Percentiles rank a stretch among this genome's conserved stretches.
phyloP scores from a whole-genome alignment of 495 filamentous ascomycete genomes.

The Venustampulla echinocandica region DNA sequence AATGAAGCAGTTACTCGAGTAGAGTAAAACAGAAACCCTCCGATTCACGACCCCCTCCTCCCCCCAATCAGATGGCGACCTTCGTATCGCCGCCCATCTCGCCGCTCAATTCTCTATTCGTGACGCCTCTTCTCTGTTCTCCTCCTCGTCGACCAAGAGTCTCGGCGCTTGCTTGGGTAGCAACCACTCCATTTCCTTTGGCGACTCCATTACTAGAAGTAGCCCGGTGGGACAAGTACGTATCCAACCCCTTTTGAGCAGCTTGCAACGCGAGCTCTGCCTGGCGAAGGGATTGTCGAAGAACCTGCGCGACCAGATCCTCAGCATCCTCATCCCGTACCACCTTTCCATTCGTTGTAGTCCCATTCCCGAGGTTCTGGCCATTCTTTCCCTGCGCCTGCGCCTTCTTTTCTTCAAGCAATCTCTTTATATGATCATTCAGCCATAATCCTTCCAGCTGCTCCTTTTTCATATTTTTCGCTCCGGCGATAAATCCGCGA shows the following conservation, averaged over 20 bases:
- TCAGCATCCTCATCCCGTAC: background rate
- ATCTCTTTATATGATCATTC: conserved; percentile 45
- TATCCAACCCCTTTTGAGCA: conserved; percentile 26
- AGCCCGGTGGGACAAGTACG: conserved; percentile 28
- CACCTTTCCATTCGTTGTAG: background rate
- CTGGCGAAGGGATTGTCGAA: conserved; percentile 20
- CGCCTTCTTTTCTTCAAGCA: conserved; percentile 29
- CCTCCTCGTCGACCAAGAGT: conserved; percentile 18
- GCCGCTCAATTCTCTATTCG: conserved; percentile 40
- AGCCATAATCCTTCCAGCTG: conserved; percentile 42
- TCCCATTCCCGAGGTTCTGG: background rate
- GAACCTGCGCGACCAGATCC: background rate
- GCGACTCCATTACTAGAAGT: too few species aligned
- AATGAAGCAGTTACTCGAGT: too few species aligned
- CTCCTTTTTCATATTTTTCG: conserved; percentile 38
- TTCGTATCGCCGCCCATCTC: conserved; percentile 47
- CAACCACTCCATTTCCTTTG: too few species aligned
- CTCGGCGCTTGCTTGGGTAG: too few species aligned
- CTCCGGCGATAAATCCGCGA: conserved; percentile 44
- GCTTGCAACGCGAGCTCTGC: conserved; percentile 34
- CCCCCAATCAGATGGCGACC: background rate
- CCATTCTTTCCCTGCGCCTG: background rate
- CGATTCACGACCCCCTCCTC: background rate
- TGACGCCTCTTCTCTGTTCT: conserved; percentile 28
- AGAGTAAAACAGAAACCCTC: too few species aligned